A percentile compares a stretch with the other conserved stretches of the same genome.
These are phyloP conservation scores for Naganishia sp. DNA, from an alignment of 1,284 basidiomycete genomes.

Conservation along the genomic window DNA sequence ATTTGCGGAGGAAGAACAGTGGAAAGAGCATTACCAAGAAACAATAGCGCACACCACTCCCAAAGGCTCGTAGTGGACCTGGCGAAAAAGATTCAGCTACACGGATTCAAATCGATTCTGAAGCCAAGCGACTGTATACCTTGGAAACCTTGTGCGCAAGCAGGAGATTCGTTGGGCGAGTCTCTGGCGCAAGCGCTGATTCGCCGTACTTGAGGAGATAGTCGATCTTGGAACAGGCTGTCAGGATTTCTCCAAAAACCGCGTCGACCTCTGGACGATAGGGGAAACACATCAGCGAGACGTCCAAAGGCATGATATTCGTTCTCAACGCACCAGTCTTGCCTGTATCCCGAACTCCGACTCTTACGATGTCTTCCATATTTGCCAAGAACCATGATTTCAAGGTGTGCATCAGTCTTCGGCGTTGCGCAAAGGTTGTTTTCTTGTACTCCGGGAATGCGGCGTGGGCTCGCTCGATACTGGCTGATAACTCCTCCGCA, in stretches of 20 bases:
- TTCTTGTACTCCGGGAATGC: conserved; percentile 73
- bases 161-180: conserved; percentile 70
- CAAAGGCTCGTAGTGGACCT: conserved; percentile 88
- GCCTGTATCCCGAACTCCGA: conserved; percentile 92
- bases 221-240: conserved; percentile 83
- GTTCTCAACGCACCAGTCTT: conserved; percentile 74
- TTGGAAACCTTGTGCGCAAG: conserved; percentile 74
- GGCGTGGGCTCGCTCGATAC: conserved; percentile 66
- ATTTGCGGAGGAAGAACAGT: background rate
- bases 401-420: conserved; percentile 77
- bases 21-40: conserved; percentile 65
- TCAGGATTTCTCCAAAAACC: conserved; percentile 82
- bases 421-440: conserved; percentile 73
- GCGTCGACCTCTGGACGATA: conserved; percentile 73
- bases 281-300: background rate
- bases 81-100: conserved; percentile 36
- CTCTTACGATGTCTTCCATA: conserved; percentile 77
- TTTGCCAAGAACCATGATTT: conserved; percentile 88
- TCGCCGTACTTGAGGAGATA: conserved; percentile 81
- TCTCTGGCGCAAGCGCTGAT: conserved; percentile 68
- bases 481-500: conserved; percentile 65
- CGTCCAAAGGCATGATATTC: no score
- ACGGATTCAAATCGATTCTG: background rate
- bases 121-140: conserved; percentile 34
- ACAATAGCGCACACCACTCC: conserved; percentile 91